Conservation (phyloP, 768 basidiomycete genomes). For the Nidularia sp. region DNA sequence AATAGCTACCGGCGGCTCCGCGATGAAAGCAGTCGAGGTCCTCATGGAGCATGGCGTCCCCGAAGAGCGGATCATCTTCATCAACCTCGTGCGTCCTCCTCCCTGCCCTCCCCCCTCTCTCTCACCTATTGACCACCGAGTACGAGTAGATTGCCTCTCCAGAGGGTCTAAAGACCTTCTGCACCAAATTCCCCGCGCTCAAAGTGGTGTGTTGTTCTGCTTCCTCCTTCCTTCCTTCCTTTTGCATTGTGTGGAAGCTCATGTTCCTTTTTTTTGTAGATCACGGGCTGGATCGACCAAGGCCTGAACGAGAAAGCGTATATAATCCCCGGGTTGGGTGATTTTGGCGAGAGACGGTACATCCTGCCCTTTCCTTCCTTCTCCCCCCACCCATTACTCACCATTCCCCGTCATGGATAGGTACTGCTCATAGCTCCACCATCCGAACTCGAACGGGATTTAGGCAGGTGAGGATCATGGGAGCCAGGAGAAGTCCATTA, state of each 20-base stretch:
- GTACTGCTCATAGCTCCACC: neutral
- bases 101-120: neutral
- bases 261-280: slow-evolving; percentile 32
- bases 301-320: slow-evolving; percentile 89
- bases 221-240: neutral
- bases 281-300: slow-evolving; percentile 95
- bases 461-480: no score
- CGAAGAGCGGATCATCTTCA: slow-evolving; percentile 92
- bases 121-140: neutral
- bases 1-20: slow-evolving; percentile 91
- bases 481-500: no score
- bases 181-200: slow-evolving; percentile 65
- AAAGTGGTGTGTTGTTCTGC: slow-evolving; percentile 58
- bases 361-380: slow-evolving; percentile 1
- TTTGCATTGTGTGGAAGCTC: neutral
- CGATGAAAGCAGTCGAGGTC: slow-evolving; percentile 96
- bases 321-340: slow-evolving; percentile 94
- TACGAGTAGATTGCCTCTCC: slow-evolving; percentile 76
- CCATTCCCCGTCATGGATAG: neutral
- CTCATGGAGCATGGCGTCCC: slow-evolving; percentile 88
- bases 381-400: neutral
- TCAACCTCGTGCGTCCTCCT: slow-evolving; percentile 66
- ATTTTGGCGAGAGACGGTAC: slow-evolving; percentile 90
- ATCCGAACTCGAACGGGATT: no score
- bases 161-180: slow-evolving; percentile 83